phyloP scores from a whole-genome alignment of 139 green algal genomes.

The Chlamydomonas asymmetrica region DNA sequence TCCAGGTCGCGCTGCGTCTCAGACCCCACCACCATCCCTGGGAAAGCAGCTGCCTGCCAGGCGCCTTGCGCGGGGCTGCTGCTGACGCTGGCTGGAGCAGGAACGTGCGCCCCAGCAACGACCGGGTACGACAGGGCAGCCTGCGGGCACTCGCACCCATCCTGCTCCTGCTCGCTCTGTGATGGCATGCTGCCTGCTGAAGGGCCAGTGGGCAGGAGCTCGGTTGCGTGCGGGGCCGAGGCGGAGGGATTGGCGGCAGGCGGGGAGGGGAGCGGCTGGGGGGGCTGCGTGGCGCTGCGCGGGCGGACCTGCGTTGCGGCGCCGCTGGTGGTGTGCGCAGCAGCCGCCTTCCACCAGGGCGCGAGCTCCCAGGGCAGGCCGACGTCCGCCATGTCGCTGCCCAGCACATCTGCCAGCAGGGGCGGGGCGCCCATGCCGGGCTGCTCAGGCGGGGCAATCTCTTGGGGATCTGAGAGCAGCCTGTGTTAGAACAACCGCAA shows the following conservation, averaged over 20 bases:
- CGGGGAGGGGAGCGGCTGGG: too few species aligned
- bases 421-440: too few species aligned
- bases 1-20: conserved; percentile 3
- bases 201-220: neutral
- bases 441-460: neutral
- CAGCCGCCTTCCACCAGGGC: conserved; percentile 27
- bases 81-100: neutral
- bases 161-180: neutral
- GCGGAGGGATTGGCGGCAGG: too few species aligned
- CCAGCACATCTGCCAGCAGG: conserved; percentile 17
- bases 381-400: conserved; percentile 22
- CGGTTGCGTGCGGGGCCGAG: neutral
- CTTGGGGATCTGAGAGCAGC: too few species aligned
- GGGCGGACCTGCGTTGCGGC: neutral
- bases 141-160: neutral
- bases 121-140: neutral
- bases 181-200: neutral
- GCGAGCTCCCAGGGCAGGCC: conserved; percentile 37
- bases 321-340: neutral
- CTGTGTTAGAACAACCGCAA: too few species aligned
- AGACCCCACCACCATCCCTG: neutral
- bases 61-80: neutral
- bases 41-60: neutral
- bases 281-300: neutral
- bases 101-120: neutral